phyloP scores from a whole-genome alignment of 1,284 basidiomycete genomes.

The Trichosporon sp. region DNA sequence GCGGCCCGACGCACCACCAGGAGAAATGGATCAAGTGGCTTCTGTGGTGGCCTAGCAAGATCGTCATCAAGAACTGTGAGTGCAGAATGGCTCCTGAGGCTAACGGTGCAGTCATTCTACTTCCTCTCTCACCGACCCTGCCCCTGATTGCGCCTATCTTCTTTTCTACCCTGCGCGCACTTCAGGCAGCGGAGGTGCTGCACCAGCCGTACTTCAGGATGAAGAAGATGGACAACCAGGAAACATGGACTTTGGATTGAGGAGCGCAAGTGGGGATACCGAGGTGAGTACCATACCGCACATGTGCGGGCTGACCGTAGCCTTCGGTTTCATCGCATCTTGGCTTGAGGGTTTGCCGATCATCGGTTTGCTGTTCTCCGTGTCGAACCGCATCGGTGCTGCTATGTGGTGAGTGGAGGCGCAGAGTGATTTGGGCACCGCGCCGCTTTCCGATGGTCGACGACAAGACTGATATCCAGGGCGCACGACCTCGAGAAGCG shows the following conservation, averaged over 20 bases:
- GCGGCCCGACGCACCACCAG: slow-evolving; percentile 31
- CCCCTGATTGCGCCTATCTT: slow-evolving; percentile 70
- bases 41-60: slow-evolving; percentile 61
- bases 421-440: background rate
- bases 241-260: slow-evolving; percentile 74
- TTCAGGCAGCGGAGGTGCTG: slow-evolving; percentile 69
- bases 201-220: slow-evolving; percentile 76
- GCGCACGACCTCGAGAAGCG: slow-evolving; percentile 69
- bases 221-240: slow-evolving; percentile 73
- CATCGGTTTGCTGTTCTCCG: slow-evolving; percentile 73
- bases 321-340: slow-evolving; percentile 77
- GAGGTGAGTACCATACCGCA: slow-evolving; percentile 60
- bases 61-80: slow-evolving; percentile 62
- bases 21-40: slow-evolving; percentile 56
- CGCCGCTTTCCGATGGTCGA: no score
- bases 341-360: slow-evolving; percentile 76
- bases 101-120: slow-evolving; percentile 64
- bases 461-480: slow-evolving; percentile 37
- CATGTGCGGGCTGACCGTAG: slow-evolving; percentile 54
- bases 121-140: slow-evolving; percentile 67
- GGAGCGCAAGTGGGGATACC: slow-evolving; percentile 83
- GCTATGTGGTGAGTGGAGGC: slow-evolving; percentile 71
- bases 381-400: slow-evolving; percentile 82
- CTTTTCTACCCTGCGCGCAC: slow-evolving; percentile 67
- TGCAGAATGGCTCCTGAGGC: slow-evolving; percentile 24